Evolutionary conservation across 1,284 basidiomycete species (phyloP).

Genomic region (Neolentinus lepideus): DNA sequence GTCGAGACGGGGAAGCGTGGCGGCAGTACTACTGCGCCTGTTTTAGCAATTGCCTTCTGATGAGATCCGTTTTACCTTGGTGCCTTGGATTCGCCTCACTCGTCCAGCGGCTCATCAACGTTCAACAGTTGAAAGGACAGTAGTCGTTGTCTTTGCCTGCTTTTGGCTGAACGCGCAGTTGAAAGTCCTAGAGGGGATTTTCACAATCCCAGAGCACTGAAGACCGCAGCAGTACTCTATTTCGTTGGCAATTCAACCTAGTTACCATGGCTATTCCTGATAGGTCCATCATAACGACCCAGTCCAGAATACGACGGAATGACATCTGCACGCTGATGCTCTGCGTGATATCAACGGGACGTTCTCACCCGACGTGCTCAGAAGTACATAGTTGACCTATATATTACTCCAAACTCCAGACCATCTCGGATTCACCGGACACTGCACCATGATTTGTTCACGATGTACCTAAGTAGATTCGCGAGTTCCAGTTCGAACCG

Average conservation of each 20-base stretch:
- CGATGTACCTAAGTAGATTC: not conserved
- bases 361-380: not conserved
- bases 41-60: not conserved
- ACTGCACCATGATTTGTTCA: too few relatives aligned
- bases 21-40: not conserved
- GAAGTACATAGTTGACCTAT: too few relatives aligned
- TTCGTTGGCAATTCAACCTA: too few relatives aligned
- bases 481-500: not conserved
- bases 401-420: too few relatives aligned
- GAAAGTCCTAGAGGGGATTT: not conserved
- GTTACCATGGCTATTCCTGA: too few relatives aligned
- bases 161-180: not conserved
- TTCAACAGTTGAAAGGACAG: not conserved
- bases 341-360: not conserved
- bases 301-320: too few relatives aligned
- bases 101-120: not conserved
- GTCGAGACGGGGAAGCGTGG: slow-evolving; percentile 2
- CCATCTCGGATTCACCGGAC: too few relatives aligned
- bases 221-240: too few relatives aligned
- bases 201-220: too few relatives aligned
- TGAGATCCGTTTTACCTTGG: not conserved
- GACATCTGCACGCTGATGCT: too few relatives aligned
- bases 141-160: not conserved
- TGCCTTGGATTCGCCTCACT: too few relatives aligned
- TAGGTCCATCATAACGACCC: too few relatives aligned